Percentiles rank a stretch among this genome's conserved stretches.
Evolutionary conservation across 164 flowering plant genomes (phyloP).

Genomic region (Liquidambar formosana): DNA sequence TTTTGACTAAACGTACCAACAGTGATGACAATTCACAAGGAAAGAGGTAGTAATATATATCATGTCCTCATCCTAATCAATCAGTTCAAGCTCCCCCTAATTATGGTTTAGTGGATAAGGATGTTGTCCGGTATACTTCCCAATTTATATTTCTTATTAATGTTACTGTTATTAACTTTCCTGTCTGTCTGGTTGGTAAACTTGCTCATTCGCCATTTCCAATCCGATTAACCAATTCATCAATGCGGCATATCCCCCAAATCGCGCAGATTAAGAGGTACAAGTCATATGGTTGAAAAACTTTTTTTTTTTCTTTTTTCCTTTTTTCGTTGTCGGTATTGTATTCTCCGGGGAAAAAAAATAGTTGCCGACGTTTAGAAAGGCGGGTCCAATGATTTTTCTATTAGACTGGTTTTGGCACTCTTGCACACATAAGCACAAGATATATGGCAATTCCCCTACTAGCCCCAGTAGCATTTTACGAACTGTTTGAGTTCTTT

Average conservation of each 20-base stretch:
- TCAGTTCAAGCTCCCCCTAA: background rate
- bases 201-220: slow-evolving; percentile 1
- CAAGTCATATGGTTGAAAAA: background rate
- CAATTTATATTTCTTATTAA: background rate
- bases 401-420: too few species aligned
- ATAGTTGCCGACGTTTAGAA: too few species aligned
- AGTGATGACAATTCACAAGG: too few species aligned
- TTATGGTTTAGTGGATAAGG: background rate
- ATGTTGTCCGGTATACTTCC: background rate
- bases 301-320: too few species aligned
- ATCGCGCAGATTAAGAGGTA: slow-evolving; percentile 10
- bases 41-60: background rate
- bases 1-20: too few species aligned
- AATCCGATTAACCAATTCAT: background rate
- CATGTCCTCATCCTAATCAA: background rate
- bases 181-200: slow-evolving; percentile 1
- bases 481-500: too few species aligned
- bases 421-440: too few species aligned
- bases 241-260: slow-evolving; percentile 15
- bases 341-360: too few species aligned
- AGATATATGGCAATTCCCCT: too few species aligned
- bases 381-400: too few species aligned
- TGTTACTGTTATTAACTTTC: background rate
- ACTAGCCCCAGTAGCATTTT: too few species aligned
- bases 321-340: too few species aligned